Base-by-base conservation (phyloP, 2,329 filamentous ascomycete genomes). In the Hysterium pulicare region DNA sequence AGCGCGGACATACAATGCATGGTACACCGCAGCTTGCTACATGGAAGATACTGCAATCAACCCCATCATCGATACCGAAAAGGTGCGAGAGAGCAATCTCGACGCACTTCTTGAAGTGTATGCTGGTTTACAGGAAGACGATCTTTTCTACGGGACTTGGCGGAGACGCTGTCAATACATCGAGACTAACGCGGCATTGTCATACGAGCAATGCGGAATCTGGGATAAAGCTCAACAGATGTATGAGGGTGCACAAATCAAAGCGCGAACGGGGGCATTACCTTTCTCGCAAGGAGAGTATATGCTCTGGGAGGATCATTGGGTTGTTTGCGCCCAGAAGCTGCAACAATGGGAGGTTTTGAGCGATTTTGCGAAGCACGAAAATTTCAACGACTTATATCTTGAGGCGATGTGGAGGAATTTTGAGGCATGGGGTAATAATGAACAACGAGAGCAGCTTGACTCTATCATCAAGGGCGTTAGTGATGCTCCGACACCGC, bases 271-370 rank as follows among this genome's bases (percentile, higher is more conserved):
- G 0, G 93, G 90, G 39, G 88, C 91, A n/a, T 82, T 97, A 47
- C 91, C 93, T 0, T 97, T 96, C 67, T 95, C 91, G 1, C 87
- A 94, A 57, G 90, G 85, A 23, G 93, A 99, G 68, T 99, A 99
- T 69, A 96, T 95, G 81, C 79, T 99, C 1, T 99, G 93, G 93
- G 93, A 99, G 69, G 93, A 99, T 61, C 94, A 98, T 57, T 99
- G 93, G 93, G 84, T 98, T 32, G 78, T 96, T 38, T 98, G 93
- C 65, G 93, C 91, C 0, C 90, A 97, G 70, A 98, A 98, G 70
- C 76, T 99, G 34, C 94, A 98, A 66, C 94, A 98, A 62, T 99
- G 93, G 93, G 93, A 99, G 57, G 91, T 99, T 43, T 70, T 99
- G 24, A 89, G 90, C 48, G 94, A 99, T 57, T 97, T 97, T 60